Base-by-base conservation (phyloP, 805 yeast species). In the Candida awuae region DNA sequence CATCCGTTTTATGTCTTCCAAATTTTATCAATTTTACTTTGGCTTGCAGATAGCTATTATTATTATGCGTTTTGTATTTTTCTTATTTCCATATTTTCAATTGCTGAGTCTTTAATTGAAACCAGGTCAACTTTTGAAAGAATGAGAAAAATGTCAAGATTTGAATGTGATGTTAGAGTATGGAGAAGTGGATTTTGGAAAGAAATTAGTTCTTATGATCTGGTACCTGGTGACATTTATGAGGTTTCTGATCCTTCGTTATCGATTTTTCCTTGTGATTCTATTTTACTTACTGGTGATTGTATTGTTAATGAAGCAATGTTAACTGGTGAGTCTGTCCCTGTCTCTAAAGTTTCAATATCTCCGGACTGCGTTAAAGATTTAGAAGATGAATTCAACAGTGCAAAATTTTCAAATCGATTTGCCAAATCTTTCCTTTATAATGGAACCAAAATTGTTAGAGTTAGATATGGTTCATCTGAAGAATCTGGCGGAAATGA, bases 281-380 rank as follows among this genome's bases (percentile, higher is more conserved):
- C 95, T 1, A 59, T 92, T 10, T 66, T 92, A 35, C 62, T 90
- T 15, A 75, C 87, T 25, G 98, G 99, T 37, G 97, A 88, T 55
- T 84, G 95, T 56, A 87, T 92, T 39, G 83, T 92, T n/a, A 92
- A 92, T 58, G 99, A 92, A 56, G 84, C 97, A 6, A 92, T 92
- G 95, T 69, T 92, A 16, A 92, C 99, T 0, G 99, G 99, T 29
- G 99, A 92, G 58, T 86, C 96, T 37, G 97, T 92, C 1, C 98
- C 99, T 0, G 95, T 92, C 3, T 75, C 96, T 0, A 92, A 92
- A 57, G 45, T 67, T 9, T 71, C 84, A 2, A 85, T 92, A 2
- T 62, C 70, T 1, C 68, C 71, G 13, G 87, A 79, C 8, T 68
- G 79, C 0, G 71, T 86, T 29, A 61, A 61, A n/a, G 65, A 66